Evolutionary conservation across 1,284 basidiomycete genomes (phyloP).

Genomic region (Paramarasmius palmivorus): DNA sequence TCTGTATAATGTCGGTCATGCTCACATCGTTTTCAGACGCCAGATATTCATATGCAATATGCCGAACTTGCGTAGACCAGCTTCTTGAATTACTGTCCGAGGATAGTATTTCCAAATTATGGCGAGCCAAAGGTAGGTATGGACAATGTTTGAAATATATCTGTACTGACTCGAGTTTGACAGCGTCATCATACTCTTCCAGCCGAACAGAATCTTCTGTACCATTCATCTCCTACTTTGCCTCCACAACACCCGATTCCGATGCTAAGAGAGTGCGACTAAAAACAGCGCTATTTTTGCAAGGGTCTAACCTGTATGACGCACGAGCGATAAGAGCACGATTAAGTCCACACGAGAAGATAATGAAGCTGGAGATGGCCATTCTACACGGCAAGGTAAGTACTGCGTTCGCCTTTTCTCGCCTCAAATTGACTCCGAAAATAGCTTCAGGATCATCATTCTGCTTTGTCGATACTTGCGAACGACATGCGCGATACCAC

Average conservation of each 20-base stretch:
- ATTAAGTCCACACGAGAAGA: slow-evolving; percentile 48
- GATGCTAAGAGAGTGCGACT: slow-evolving; percentile 72
- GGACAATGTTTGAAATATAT: neutral
- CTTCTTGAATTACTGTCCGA: slow-evolving; percentile 49
- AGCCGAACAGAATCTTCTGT: slow-evolving; percentile 29
- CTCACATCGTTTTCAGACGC: slow-evolving; percentile 39
- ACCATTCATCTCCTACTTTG: slow-evolving; percentile 62
- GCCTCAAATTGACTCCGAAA: neutral
- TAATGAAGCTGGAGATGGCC: slow-evolving; percentile 73
- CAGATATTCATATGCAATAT: slow-evolving; percentile 59
- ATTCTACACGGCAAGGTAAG: slow-evolving; percentile 85
- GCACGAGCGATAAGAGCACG: slow-evolving; percentile 44
- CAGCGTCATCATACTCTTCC: slow-evolving; percentile 55
- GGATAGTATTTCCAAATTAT: slow-evolving; percentile 57
- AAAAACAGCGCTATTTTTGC: slow-evolving; percentile 77
- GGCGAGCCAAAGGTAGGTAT: slow-evolving; percentile 71
- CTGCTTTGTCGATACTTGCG: slow-evolving; percentile 70
- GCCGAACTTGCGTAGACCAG: slow-evolving; percentile 57
- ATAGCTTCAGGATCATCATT: slow-evolving; percentile 65
- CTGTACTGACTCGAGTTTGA: neutral
- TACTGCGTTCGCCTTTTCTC: slow-evolving; percentile 16
- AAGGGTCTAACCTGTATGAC: slow-evolving; percentile 73
- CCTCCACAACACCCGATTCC: slow-evolving; percentile 73
- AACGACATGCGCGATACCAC: slow-evolving; percentile 70
- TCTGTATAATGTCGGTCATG: slow-evolving; percentile 4